phyloP scores from a whole-genome alignment of 768 basidiomycete species.

The Xanthoconium stramineum region DNA sequence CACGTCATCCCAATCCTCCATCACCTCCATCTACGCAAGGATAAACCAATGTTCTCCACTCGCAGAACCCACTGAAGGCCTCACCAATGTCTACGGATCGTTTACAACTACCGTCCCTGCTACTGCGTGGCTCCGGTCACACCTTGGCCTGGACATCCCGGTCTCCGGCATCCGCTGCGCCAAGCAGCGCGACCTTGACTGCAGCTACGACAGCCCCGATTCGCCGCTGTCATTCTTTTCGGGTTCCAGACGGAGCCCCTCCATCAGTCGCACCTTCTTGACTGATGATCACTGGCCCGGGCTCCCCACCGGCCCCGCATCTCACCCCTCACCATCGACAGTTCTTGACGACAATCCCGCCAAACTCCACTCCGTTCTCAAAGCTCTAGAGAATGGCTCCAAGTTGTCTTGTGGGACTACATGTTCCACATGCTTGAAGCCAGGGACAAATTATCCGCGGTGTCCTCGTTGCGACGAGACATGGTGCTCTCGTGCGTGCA shows the following conservation, averaged over 20 bases:
- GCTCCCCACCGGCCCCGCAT: slow-evolving; percentile 9
- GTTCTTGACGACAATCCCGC: slow-evolving; percentile 6
- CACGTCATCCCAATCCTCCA: slow-evolving; percentile 24
- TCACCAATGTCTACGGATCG: slow-evolving; percentile 33
- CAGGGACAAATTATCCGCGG: slow-evolving; percentile 56
- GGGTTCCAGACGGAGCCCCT: slow-evolving; percentile 28
- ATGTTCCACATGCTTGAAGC: slow-evolving; percentile 53
- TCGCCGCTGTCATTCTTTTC: slow-evolving; percentile 26
- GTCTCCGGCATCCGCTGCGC: slow-evolving; percentile 1
- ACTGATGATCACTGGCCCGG: slow-evolving; percentile 14
- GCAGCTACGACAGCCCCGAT: slow-evolving; percentile 26
- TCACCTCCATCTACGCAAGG: slow-evolving; percentile 21
- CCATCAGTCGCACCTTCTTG: slow-evolving; percentile 44
- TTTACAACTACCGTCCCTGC: slow-evolving; percentile 41
- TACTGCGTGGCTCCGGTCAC: slow-evolving; percentile 26
- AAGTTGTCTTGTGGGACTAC: slow-evolving; percentile 40
- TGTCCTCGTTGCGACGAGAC: slow-evolving; percentile 55
- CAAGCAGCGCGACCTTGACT: slow-evolving; percentile 3
- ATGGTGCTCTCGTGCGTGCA: slow-evolving; percentile 66
- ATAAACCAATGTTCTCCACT: slow-evolving; percentile 21
- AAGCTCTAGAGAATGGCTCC: slow-evolving; percentile 49
- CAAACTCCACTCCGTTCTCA: slow-evolving; percentile 43
- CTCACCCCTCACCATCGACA: slow-evolving; percentile 10
- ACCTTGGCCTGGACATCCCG: slow-evolving; percentile 18
- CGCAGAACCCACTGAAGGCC: slow-evolving; percentile 24